Base-by-base conservation (phyloP, 768 basidiomycete genomes). In the Lactarius tabidus region DNA sequence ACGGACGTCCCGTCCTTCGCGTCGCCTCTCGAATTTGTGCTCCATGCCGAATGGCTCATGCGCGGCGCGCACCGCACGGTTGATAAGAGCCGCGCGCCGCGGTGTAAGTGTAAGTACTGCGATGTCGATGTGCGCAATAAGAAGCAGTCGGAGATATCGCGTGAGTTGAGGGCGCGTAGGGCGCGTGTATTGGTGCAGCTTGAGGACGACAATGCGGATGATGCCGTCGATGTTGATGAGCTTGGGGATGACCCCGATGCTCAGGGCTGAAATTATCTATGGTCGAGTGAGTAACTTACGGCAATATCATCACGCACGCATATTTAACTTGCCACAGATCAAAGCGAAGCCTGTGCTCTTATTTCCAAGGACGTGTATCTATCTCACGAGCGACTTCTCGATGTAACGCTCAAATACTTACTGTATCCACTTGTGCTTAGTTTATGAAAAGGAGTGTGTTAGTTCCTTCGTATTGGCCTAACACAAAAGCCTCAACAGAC, bases 1-100 rank as follows among this genome's bases (percentile, higher is more conserved):
- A 57, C 59, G 9, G 65, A 66, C 20, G 65, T 58, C 26, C 7
- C 56, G 3, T 51, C 12, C 1, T 66, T 66, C 36, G 56, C 60
- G 23, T 66, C 65, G 2, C 65, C 65, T 2, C 20, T 62, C 48
- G 65, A 66, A 33, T 66, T 66, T 18, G 65, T 66, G 38, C 38
- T 31, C n/a, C 65, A 66, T 20, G 65, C 65, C 48, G 35, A 66
- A 39, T 66, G 65, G 65, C 56, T 66, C 23, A 66, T 62, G 65
- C 55, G 48, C 48, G 65, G 65, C 18, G 60, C 60, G 8, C 60
- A 43, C 23, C 65, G 65, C 26, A 57, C 65, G 38, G 31, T 31
- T 18, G 60, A 66, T 26, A 3, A n/a, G 12, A 31, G 29, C 12
- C 65, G 60, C 31, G 18, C 48, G 12, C 60, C 65, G 2, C 55